Base-by-base conservation (phyloP, 306 rosid species). In the Psophocarpus tetragonolobus region DNA sequence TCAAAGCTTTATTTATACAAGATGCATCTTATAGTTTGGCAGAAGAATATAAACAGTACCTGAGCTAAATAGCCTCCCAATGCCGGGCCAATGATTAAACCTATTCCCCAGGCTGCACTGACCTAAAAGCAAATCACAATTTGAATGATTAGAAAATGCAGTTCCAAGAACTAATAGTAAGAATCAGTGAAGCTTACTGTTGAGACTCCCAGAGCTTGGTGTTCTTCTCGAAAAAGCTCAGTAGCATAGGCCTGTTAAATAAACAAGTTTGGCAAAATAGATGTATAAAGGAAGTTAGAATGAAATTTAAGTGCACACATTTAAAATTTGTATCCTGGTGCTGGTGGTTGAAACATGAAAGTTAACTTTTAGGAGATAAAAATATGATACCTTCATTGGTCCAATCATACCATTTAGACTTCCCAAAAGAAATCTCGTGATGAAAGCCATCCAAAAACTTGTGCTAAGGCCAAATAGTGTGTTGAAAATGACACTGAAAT, bases 21-120 rank as follows among this genome's bases (percentile, higher is more conserved):
- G 2, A 26, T 33, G 14, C 21, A 32, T 45, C 66, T 60, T 57
- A 23, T 11, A 24, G 73, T 81, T 33, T 27, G 36, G 44, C 44
- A 38, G n/a, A n/a, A 72, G 23, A 65, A 75, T 47, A 9, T 65
- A 74, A 30, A 82, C 14, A 51, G 77, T 89, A 92, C 98, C 97
- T 87, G 97, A 30, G 98, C 96, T 36, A 94, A 83, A 85, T 87
- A 87, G 15, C 98, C 98, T 67, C 98, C 98, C 82, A 94, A 7
- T 56, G 97, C 94, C 0, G 98, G 98, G 54, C 98, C 98, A 76
- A 94, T 44, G 50, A 94, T 87, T 76, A 92, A 83, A 54, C 97
- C 96, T 1, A 86, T 78, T 41, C 90, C 96, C 98, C 95, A 90
- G 68, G 97, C 85, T 8, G 94, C 87, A 66, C 93, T 92, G 30